These are phyloP conservation scores for Linderniella brevidens DNA, from an alignment of 257 asterid genomes.

Conservation along the genomic window DNA sequence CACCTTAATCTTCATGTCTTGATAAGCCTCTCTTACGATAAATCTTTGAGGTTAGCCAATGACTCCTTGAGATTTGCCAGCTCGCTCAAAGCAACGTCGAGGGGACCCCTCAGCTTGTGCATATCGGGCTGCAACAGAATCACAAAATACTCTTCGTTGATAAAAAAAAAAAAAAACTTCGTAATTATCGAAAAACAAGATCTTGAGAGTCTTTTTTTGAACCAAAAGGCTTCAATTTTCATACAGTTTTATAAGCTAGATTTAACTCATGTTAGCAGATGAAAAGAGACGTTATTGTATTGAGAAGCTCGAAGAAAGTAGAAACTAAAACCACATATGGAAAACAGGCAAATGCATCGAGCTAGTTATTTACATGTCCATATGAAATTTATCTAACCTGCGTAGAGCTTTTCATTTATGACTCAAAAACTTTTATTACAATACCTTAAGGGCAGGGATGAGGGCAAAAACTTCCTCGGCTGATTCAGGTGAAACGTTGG, in stretches of 20 bases:
- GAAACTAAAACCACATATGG: too few species aligned
- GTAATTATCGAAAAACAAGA: slow-evolving; percentile 3
- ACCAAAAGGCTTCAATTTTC: not conserved
- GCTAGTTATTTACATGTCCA: not conserved
- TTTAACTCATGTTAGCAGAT: too few species aligned
- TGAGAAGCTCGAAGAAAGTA: too few species aligned
- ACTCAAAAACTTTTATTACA: slow-evolving; percentile 10
- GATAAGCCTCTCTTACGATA: slow-evolving; percentile 9
- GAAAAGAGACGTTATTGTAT: too few species aligned
- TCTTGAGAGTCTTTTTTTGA: not conserved
- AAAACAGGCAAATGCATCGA: too few species aligned
- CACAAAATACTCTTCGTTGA: slow-evolving; percentile 8
- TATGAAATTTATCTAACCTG: not conserved
- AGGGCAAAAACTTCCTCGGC: slow-evolving; percentile 80
- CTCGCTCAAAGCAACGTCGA: slow-evolving; percentile 36
- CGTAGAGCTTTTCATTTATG: not conserved
- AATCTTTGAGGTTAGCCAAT: slow-evolving; percentile 30
- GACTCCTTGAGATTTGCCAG: slow-evolving; percentile 39
- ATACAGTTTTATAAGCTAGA: too few species aligned
- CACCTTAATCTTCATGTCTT: slow-evolving; percentile 10
- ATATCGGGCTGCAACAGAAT: slow-evolving; percentile 30
- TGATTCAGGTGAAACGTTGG: slow-evolving; percentile 56
- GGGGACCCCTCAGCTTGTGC: slow-evolving; percentile 39
- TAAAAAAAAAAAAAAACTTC: slow-evolving; percentile 3
- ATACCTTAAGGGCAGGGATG: slow-evolving; percentile 71